Percentiles rank a stretch among this genome's conserved stretches.
phyloP scores from a whole-genome alignment of 176 grass and related monocot genomes.

The Metroxylon sagu region DNA sequence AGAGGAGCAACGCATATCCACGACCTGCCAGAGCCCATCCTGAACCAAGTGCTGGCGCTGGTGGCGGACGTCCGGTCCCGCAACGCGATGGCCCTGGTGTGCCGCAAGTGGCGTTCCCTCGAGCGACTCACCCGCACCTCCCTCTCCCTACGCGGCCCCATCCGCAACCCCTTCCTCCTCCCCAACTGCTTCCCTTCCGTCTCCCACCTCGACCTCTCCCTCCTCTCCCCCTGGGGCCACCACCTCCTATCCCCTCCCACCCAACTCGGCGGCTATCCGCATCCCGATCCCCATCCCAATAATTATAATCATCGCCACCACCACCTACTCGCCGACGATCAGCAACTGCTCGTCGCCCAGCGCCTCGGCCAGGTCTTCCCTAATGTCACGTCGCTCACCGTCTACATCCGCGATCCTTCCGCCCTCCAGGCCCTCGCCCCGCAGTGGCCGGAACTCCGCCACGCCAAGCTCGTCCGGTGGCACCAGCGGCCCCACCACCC shows the following conservation, averaged over 20 bases:
- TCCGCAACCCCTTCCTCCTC: conserved; percentile 28
- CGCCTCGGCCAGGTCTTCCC: conserved; percentile 57
- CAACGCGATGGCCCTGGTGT: conserved; percentile 48
- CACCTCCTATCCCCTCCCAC: conserved; percentile 19
- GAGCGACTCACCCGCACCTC: conserved; percentile 56
- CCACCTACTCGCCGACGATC: conserved; percentile 9
- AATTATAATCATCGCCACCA: not conserved
- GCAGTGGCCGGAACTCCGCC: conserved; percentile 42
- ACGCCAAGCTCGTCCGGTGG: conserved; percentile 78
- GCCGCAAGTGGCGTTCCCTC: conserved; percentile 32
- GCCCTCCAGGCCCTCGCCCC: conserved; percentile 39
- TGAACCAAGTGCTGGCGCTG: conserved; percentile 47
- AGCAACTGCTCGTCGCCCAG: conserved; percentile 16
- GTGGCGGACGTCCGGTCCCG: conserved; percentile 41
- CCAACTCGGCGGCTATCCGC: not conserved
- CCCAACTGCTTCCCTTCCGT: conserved; percentile 46
- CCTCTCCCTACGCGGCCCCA: conserved; percentile 67
- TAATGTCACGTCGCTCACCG: conserved; percentile 35
- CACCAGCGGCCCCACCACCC: conserved; percentile 62
- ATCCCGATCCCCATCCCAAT: not conserved
- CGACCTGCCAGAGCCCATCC: conserved; percentile 75
- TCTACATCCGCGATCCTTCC: conserved; percentile 86
- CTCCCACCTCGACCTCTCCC: conserved; percentile 61
- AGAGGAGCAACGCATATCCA: conserved; percentile 31
- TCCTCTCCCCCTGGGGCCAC: conserved; percentile 70